phyloP scores from a whole-genome alignment of 2,329 filamentous ascomycete genomes.

The Ophioceras dolichostomum region DNA sequence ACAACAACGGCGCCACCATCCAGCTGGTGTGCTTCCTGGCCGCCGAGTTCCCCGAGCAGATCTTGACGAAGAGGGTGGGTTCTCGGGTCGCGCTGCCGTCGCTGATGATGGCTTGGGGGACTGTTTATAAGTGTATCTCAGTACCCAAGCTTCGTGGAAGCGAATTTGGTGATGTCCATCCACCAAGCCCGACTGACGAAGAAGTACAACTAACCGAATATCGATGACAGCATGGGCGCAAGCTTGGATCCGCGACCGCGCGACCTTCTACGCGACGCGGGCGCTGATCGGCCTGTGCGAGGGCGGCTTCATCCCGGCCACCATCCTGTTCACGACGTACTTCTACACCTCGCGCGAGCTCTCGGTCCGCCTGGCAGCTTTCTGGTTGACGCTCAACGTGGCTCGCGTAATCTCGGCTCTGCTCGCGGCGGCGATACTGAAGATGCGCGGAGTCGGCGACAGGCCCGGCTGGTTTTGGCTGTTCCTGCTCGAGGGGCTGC shows the following conservation, averaged over 20 bases:
- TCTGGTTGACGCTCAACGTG: constrained; percentile 45
- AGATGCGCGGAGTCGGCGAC: constrained; percentile 34
- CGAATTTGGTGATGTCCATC: constrained; percentile 10
- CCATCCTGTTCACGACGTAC: constrained; percentile 56
- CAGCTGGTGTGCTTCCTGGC: constrained; percentile 40
- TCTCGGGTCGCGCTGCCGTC: constrained; percentile 42
- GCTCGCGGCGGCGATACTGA: constrained; percentile 30
- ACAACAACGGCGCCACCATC: constrained; percentile 46
- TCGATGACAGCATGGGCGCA: constrained; percentile 31
- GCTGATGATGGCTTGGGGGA: constrained; percentile 36
- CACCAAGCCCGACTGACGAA: constrained; percentile 17
- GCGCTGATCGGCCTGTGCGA: constrained; percentile 41
- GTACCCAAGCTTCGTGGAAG: too few relatives aligned
- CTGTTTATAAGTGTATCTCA: constrained; percentile 22
- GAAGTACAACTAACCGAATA: too few relatives aligned
- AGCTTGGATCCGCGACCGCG: constrained; percentile 33
- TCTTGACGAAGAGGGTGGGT: constrained; percentile 44
- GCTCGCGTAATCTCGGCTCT: constrained; percentile 33
- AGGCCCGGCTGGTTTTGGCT: constrained; percentile 45
- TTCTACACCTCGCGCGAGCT: constrained; percentile 61
- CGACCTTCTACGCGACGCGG: constrained; percentile 36
- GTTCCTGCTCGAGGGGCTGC: constrained; percentile 25
- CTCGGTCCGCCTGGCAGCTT: constrained; percentile 52
- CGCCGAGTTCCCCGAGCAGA: constrained; percentile 46
- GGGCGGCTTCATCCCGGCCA: constrained; percentile 43